phyloP scores from a whole-genome alignment of 768 basidiomycete genomes.

The Boletus pseudopeckii region DNA sequence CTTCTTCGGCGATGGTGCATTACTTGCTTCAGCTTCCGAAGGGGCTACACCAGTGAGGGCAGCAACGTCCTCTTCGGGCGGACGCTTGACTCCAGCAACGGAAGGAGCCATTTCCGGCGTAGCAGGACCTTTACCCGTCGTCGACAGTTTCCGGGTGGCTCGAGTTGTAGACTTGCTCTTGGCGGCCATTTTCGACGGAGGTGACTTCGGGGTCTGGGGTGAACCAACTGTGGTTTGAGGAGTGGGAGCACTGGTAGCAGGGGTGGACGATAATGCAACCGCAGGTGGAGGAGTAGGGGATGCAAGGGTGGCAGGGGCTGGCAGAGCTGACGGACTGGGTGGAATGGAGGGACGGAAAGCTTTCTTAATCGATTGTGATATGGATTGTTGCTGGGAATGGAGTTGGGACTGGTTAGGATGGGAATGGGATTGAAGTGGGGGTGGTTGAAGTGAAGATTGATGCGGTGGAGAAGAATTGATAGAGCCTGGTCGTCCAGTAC shows the following conservation, averaged over 20 bases:
- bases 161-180: constrained; percentile 42
- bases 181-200: constrained; percentile 50
- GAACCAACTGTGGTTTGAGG: constrained; percentile 46
- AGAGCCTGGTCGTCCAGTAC: constrained; percentile 30
- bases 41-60: constrained; percentile 30
- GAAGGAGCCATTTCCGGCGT: constrained; percentile 35
- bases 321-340: constrained; percentile 22
- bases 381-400: constrained; percentile 1
- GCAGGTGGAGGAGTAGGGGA: constrained; percentile 48
- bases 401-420: constrained; percentile 8
- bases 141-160: constrained; percentile 29
- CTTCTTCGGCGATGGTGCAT: constrained; percentile 70
- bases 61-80: constrained; percentile 33
- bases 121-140: constrained; percentile 30
- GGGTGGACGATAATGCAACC: constrained; percentile 44
- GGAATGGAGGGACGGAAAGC: constrained; percentile 14
- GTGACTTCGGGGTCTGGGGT: constrained; percentile 69
- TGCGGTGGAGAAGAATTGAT: constrained; percentile 25
- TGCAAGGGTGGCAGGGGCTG: constrained; percentile 8
- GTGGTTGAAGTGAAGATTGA: constrained; percentile 1
- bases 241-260: constrained; percentile 43
- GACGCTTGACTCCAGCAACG: constrained; percentile 33
- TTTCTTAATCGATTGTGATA: constrained; percentile 18
- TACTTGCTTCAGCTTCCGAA: constrained; percentile 31
- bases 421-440: constrained; percentile 6